Evolutionary conservation across 257 asterid species (phyloP).

Genomic region (Scutellaria baicalensis): DNA sequence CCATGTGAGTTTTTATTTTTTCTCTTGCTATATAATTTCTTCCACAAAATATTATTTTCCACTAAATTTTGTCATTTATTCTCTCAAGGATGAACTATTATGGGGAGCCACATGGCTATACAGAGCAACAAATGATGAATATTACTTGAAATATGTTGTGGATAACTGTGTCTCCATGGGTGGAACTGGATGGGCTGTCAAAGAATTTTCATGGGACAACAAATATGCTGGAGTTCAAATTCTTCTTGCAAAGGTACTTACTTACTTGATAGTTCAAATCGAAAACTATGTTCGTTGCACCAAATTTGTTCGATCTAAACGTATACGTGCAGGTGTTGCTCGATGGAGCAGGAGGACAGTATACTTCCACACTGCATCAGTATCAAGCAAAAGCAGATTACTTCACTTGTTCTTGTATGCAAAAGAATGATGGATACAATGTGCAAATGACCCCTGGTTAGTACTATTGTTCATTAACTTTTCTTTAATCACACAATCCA

Average conservation of each 20-base stretch:
- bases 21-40: neutral
- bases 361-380: slow-evolving; percentile 49
- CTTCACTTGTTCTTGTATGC: slow-evolving; percentile 70
- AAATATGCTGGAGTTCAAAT: slow-evolving; percentile 87
- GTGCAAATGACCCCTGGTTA: slow-evolving; percentile 73
- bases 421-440: slow-evolving; percentile 74
- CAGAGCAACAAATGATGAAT: slow-evolving; percentile 63
- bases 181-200: slow-evolving; percentile 86
- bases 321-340: slow-evolving; percentile 37
- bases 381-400: slow-evolving; percentile 80
- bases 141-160: slow-evolving; percentile 61
- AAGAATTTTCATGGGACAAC: slow-evolving; percentile 93
- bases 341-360: slow-evolving; percentile 63
- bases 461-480: neutral
- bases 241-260: slow-evolving; percentile 66
- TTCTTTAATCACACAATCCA: too few relatives aligned
- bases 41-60: neutral
- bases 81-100: slow-evolving; percentile 68
- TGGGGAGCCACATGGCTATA: slow-evolving; percentile 95
- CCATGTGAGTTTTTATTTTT: slow-evolving; percentile 27
- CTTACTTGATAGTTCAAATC: neutral
- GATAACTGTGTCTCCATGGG: slow-evolving; percentile 66
- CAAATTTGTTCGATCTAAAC: neutral
- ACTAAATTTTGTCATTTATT: neutral
- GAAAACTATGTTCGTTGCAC: neutral